Evolutionary conservation across 169 alveolate genomes (phyloP).

Genomic region (Ichthyophthirius multifiliis): DNA sequence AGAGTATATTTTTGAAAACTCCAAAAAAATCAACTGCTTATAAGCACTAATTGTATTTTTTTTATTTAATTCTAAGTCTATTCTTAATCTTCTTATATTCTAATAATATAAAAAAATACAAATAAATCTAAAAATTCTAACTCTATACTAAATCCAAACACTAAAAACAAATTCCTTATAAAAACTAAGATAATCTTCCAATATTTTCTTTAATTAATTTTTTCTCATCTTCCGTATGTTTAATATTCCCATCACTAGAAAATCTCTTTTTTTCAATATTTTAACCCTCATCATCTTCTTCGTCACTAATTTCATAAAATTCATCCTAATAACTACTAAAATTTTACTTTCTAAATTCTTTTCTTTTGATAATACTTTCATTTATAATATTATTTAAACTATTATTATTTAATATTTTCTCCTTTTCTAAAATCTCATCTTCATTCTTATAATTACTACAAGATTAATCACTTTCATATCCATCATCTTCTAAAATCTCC

Average conservation of each 20-base stretch:
- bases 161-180: background rate
- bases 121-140: background rate
- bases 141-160: background rate
- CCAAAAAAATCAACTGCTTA: no score
- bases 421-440: background rate
- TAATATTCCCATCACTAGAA: background rate
- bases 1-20: no score
- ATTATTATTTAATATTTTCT: background rate
- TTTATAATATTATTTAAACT: background rate
- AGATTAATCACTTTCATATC: background rate
- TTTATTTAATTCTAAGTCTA: background rate
- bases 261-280: background rate
- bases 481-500: conserved; percentile 9
- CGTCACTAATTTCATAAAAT: background rate
- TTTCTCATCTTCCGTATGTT: background rate
- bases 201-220: background rate
- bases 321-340: background rate
- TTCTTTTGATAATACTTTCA: background rate
- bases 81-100: background rate
- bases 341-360: background rate
- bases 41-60: background rate
- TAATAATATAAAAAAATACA: background rate
- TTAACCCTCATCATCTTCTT: background rate
- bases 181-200: background rate
- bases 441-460: background rate